Base-by-base conservation (phyloP, 352 stramenopile species). In the Phytophthora multivora region DNA sequence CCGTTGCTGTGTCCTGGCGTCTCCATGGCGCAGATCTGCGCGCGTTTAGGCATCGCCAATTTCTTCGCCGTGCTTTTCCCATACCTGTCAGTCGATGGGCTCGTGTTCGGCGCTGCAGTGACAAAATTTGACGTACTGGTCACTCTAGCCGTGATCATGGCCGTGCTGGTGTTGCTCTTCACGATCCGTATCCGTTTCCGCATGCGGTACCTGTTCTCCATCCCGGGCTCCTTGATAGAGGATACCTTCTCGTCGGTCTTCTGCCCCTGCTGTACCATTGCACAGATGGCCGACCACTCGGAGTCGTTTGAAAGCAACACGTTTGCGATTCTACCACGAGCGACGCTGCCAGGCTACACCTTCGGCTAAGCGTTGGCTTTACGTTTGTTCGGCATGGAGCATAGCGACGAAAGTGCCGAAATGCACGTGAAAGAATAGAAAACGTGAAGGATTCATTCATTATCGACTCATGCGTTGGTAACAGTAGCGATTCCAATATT, bases 141-240 rank as follows among this genome's bases (percentile, higher is more conserved):
- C 40, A 79, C 55, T 19, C 59, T 85, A 7, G 49, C 52, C 21
- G 62, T 81, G n/a, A 72, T 86, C 55, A 30, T 66, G 43, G 57
- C 16, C 18, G 40, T 79, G 19, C 16, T 74, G 41, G 63, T 68
- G 47, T 38, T 60, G 35, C 39, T 80, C 35, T 73, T 73, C 35
- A 64, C 76, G 19, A 69, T 72, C 30, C 73, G 73, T n/a, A 69
- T 86, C 26, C 79, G 79, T 13, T 86, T 69, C 48, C 73, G 71
- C 25, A 73, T 90, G 43, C 80, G 80, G 33, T 75, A 76, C 57
- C 52, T 87, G 5, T 85, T 87, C 46, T 80, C 69, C 33, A 83
- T 87, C 52, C 75, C 66, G 1, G 75, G 77, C 5, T 73, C 66
- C 8, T 54, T 71, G 18, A 39, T 72, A 4, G 70, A 87, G 59